Base-by-base conservation (phyloP, 805 yeast species). In the Kregervanrija delftensis region DNA sequence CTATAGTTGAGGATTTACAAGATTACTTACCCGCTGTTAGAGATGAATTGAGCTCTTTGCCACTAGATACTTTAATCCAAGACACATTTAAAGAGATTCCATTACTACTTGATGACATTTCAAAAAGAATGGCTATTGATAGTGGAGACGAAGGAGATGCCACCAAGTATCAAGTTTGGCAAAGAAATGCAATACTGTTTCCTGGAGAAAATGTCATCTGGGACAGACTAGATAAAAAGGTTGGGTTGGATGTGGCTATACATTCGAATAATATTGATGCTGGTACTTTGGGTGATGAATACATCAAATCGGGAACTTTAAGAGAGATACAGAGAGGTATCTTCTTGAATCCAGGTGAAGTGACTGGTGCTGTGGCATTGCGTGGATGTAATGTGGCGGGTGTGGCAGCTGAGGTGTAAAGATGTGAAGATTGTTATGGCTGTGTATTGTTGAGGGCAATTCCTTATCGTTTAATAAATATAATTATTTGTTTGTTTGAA, bases 171-270 rank as follows among this genome's bases (percentile, higher is more conserved):
- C 48, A 59, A 22, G 57, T 69, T 2, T 83, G 91, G 85, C 86
- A 83, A 58, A 74, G 82, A 53, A 73, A 79, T 10, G 88, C 91
- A 0, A 66, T 83, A 49, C 65, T 85, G 54, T 83, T 86, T 66
- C 97, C 97, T 1, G 72, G 74, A 34, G 85, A 83, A 52, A 69
- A 70, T 46, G 65, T 67, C 12, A 72, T 85, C 4, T 91, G 98
- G 98, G 69, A 67, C 30, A 66, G 74, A n/a, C 61, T 90, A 34
- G 76, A 77, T 56, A 59, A 64, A 22, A 67, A 66, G 41, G 72
- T 81, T 57, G 80, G 89, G 0, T 63, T 83, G 37, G 68, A 76
- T 41, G 71, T 86, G 9, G 83, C 88, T 2, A 57, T 72, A 10
- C 66, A 71, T 22, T 69, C 73, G 0, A 77, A 71, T 37, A 69